Evolutionary conservation across 305 asterid species (phyloP), one percentile per base, ranked within the genome.

Genomic region (Fraxinus floribunda): DNA sequence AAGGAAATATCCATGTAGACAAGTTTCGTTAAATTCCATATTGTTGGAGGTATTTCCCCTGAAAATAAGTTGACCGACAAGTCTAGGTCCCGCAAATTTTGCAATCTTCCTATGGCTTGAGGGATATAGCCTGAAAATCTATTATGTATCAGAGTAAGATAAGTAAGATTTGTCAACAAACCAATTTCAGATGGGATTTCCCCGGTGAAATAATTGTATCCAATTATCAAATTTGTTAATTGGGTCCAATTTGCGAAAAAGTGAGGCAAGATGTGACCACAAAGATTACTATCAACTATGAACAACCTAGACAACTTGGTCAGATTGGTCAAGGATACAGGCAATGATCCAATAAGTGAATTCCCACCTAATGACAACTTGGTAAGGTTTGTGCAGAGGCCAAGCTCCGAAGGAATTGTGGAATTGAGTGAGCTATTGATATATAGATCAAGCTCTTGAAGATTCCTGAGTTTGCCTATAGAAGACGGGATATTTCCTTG

Each of bases 161-260:
- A 1, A 0, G 1, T 34, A 49, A 91, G 91, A 46, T 90, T 86
- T 60, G 82, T 82, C 57, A 89, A 79, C 8, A 84, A 80, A 72
- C 94, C 91, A 44, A 93, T 92, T 81, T 92, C 97, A 0, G 94
- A 26, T 2, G 93, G 93, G 35, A 95, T 77, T 80, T 82, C 79
- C 39, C 98, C 98, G 0, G 83, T 86, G 89, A 93, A 90, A 26
- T 0, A 1, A 81, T 93, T 94, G 79, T 82, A 80, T 36, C 85
- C 92, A 75, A 94, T n/a, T n/a, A n/a, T n/a, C n/a, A n/a, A n/a
- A n/a, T n/a, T 85, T 49, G 32, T 80, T 81, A 94, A 13, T 6
- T 80, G 80, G 4, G 92, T 83, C 97, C 94, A 93, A 74, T 89
- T 88, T 66, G 86, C 71, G 35, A 94, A 39, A 18, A 92, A 82